phyloP scores from a whole-genome alignment of 2,329 filamentous ascomycete genomes.

The Ophiosphaerella herpotricha region DNA sequence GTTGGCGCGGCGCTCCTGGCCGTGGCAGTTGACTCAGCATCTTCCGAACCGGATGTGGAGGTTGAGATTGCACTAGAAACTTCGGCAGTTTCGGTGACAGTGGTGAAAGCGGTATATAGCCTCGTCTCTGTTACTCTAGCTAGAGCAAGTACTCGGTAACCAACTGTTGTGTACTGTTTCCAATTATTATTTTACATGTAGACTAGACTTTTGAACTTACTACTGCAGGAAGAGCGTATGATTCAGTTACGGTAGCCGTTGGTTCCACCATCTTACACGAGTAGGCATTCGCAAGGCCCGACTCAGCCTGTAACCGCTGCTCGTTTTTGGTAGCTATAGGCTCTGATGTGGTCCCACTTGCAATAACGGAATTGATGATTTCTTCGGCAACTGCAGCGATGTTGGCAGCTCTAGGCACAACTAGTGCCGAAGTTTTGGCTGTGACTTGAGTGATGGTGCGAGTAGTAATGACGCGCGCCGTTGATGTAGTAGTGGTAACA shows the following conservation, averaged over 20 bases:
- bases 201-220: constrained; percentile 20
- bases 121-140: constrained; percentile 13
- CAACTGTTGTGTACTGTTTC: constrained; percentile 19
- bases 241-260: constrained; percentile 32
- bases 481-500: constrained; percentile 23
- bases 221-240: constrained; percentile 25
- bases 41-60: not conserved
- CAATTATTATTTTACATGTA: not conserved
- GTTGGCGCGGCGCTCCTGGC: not conserved
- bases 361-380: constrained; percentile 29
- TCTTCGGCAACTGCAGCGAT: constrained; percentile 23
- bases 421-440: constrained; percentile 20
- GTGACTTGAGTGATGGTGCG: constrained; percentile 27
- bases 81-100: constrained; percentile 2
- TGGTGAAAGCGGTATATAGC: constrained; percentile 12
- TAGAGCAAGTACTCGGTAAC: constrained; percentile 14
- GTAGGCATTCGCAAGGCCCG: constrained; percentile 35
- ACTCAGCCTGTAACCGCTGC: constrained; percentile 21
- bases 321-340: constrained; percentile 13
- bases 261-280: constrained; percentile 35
- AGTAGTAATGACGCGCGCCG: constrained; percentile 23
- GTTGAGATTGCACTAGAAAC: too few relatives aligned
- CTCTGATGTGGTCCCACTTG: constrained; percentile 17
- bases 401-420: constrained; percentile 19
- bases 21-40: not conserved